A percentile compares a stretch with the other conserved stretches of the same genome.
Evolutionary conservation across 495 filamentous ascomycete genomes (phyloP).

Genomic region (Penicillium canariense): DNA sequence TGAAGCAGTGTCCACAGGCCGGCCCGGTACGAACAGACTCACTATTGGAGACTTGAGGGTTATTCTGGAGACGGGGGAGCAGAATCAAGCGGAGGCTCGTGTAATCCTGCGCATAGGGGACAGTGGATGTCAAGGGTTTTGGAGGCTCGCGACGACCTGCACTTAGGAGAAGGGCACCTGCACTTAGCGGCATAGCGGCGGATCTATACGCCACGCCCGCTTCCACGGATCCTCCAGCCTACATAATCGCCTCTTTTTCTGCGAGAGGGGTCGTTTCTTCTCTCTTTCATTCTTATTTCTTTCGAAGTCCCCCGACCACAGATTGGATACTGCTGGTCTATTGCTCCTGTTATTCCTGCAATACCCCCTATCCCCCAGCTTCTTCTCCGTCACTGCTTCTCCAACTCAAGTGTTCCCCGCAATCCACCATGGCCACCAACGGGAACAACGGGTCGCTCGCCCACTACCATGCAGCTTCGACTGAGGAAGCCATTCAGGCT

Average conservation of each 20-base stretch:
- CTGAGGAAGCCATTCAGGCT: slow-evolving; percentile 71
- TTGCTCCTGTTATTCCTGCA: not conserved
- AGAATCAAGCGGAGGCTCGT: slow-evolving; percentile 6
- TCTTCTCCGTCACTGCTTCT: slow-evolving; percentile 6
- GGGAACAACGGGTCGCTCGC: slow-evolving; percentile 33
- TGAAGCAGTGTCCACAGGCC: not conserved
- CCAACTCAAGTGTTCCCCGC: slow-evolving; percentile 14
- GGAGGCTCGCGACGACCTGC: slow-evolving; percentile 54
- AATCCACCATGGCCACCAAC: slow-evolving; percentile 42
- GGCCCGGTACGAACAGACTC: slow-evolving; percentile 2
- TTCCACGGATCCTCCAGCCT: slow-evolving; percentile 12
- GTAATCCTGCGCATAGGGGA: slow-evolving; percentile 44
- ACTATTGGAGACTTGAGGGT: slow-evolving; percentile 6
- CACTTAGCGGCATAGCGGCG: slow-evolving; percentile 30
- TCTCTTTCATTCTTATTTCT: slow-evolving; percentile 10
- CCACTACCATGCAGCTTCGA: slow-evolving; percentile 78
- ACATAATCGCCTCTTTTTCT: slow-evolving; percentile 14
- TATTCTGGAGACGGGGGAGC: not conserved
- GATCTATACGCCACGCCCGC: slow-evolving; percentile 17
- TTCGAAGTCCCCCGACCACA: not conserved
- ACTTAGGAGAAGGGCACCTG: slow-evolving; percentile 61
- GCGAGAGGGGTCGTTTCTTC: slow-evolving; percentile 15
- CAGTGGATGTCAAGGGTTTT: slow-evolving; percentile 15
- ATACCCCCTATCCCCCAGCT: not conserved
- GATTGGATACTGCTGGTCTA: no score